Evolutionary conservation across 148 eudicot genomes (phyloP).

Genomic region (Heliamphora exappendiculata): DNA sequence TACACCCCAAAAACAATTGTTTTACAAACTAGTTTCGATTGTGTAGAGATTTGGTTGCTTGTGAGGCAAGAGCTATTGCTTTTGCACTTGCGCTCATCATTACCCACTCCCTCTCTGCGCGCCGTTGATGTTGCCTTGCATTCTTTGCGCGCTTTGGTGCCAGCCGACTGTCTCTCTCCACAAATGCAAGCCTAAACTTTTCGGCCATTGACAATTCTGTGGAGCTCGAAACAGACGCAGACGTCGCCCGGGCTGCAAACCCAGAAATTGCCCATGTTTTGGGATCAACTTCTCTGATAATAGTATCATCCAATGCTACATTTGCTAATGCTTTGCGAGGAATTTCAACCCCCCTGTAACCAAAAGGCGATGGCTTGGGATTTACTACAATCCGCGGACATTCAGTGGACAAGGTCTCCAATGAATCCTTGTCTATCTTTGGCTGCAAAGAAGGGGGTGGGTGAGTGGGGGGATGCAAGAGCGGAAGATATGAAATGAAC

Average conservation of each 20-base stretch:
- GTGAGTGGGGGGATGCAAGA: too few species aligned
- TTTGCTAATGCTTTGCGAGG: slow-evolving; percentile 58
- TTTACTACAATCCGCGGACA: slow-evolving; percentile 82
- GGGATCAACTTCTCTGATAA: slow-evolving; percentile 67
- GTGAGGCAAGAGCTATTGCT: slow-evolving; percentile 65
- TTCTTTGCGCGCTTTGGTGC: slow-evolving; percentile 97
- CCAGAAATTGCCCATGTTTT: slow-evolving; percentile 56
- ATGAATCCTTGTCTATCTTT: slow-evolving; percentile 50
- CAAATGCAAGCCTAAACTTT: slow-evolving; percentile 72
- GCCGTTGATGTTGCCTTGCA: slow-evolving; percentile 79
- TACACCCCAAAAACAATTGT: too few species aligned
- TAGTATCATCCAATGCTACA: slow-evolving; percentile 48
- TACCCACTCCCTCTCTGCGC: slow-evolving; percentile 72
- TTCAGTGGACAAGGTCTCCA: slow-evolving; percentile 55
- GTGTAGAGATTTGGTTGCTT: slow-evolving; percentile 48
- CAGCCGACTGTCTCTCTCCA: slow-evolving; percentile 73
- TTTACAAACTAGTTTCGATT: slow-evolving; percentile 15
- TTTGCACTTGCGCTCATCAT: slow-evolving; percentile 50
- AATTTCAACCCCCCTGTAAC: slow-evolving; percentile 39
- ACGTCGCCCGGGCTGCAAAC: slow-evolving; percentile 13
- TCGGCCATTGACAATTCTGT: slow-evolving; percentile 60
- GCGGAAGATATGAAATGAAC: too few species aligned
- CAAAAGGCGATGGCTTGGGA: slow-evolving; percentile 61
- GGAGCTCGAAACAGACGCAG: slow-evolving; percentile 16
- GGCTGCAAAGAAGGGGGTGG: slow-evolving; percentile 41